Base-by-base conservation (phyloP, 2,329 filamentous ascomycete genomes). In the Exserohilum turcica region DNA sequence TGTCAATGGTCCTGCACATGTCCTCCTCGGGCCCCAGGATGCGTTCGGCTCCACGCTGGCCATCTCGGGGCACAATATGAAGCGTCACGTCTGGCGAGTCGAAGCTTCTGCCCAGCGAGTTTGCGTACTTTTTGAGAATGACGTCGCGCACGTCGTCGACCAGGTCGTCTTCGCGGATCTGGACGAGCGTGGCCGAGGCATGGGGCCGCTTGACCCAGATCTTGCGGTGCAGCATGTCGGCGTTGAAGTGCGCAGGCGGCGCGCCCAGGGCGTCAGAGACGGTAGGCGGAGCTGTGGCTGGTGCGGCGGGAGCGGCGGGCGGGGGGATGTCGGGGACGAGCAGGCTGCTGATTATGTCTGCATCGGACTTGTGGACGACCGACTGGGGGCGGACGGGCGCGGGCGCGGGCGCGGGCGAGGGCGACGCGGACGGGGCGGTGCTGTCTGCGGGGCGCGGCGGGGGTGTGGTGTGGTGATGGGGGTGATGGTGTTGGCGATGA, bases 71-170 rank as follows among this genome's bases (percentile, higher is more conserved):
- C 13, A 82, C 73, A 63, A 97, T 89, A 59, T 89, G 86, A 59
- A 97, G 80, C 9, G 84, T 86, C 52, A 99, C 84, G 74, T 99
- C 94, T 10, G 94, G 94, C 9, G 94, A 84, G 77, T 99, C 94
- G 74, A 92, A 97, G 46, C 84, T 89, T 64, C 87, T 87, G 44
- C 93, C 93, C 21, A 99, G 81, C 12, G 92, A 95, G 76, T 99
- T 97, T 65, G 87, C 86, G 74, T 97, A 99, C 79, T 97, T 97
- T 68, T 86, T 86, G 64, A 97, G 79, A 52, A 97, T 94, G 80
- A 91, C 86, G 64, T 97, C 94, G 65, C 93, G 89, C 57, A 96
- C 88, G 76, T 97, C 93, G 74, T 99, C 94, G 52, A 97, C 92
- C 65, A 97, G 78, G 70, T 96, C 92, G 66, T 95, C 91, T 67